Evolutionary conservation across 1,284 basidiomycete genomes (phyloP), one percentile per base, ranked within the genome.

Genomic region (Pisolithus thermaeus): DNA sequence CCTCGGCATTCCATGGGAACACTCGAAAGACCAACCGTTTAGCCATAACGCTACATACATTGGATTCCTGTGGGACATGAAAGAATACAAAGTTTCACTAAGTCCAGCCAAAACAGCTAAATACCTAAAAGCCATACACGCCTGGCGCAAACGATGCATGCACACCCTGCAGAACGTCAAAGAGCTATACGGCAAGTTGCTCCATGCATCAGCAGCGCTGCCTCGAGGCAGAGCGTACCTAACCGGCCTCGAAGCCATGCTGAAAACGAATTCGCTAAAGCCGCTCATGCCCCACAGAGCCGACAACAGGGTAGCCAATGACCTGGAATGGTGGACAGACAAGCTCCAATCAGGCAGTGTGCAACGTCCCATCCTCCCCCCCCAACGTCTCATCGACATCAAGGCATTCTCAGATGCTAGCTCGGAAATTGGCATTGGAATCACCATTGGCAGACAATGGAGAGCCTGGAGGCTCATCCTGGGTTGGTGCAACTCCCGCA

Each of bases 1-100:
- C 0, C 58, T 73, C 27, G 71, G 71, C 0, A 66, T 68, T n/a
- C 63, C 61, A 0, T 73, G 61, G 60, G 59, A 66, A 38, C 7
- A 0, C 1, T 23, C 48, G 0, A 67, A 67, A 46, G 53, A 50
- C 5, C 9, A 58, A 6, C 50, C 41, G 0, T 65, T 27, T 27
- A 27, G 25, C 5, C 25, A 27, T 7, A 7, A 4, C 4, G 7
- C 25, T 4, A 27, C 25, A 3, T 27, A 27, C 25, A 27, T 27
- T 7, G 4, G 25, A 6, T 27, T 27, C 25, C 25, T 27, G 25
- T 65, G 30, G 9, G 14, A 1, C 16, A 4, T 27, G 2, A 27
- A 27, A 7, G 16, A 36, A 0, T 37, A 30, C 0, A 32, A 30
- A n/a, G 51, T 55, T 0, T 46, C 28, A 4, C 44, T 55, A 1